Conservation (phyloP, 768 basidiomycete species). For the Termitomyces sp. region DNA sequence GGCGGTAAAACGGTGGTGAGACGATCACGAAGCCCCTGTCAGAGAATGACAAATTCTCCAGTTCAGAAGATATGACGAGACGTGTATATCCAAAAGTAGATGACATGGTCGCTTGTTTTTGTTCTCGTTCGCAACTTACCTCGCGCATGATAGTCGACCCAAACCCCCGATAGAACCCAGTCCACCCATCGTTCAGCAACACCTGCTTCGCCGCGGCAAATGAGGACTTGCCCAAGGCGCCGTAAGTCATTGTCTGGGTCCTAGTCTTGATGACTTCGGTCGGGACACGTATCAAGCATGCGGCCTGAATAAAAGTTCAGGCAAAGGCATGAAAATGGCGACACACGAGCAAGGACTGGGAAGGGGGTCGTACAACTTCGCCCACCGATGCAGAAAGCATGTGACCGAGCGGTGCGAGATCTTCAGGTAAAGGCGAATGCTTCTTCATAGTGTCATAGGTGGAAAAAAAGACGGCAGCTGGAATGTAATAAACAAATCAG, state of each 20-base stretch:
- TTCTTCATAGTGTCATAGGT: slow-evolving; percentile 89
- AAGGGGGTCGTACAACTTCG: slow-evolving; percentile 46
- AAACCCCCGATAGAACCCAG: slow-evolving; percentile 88
- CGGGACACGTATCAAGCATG: slow-evolving; percentile 90
- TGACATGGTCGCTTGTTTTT: neutral
- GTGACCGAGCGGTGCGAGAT: slow-evolving; percentile 56
- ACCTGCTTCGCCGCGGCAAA: slow-evolving; percentile 52
- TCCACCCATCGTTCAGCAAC: slow-evolving; percentile 55
- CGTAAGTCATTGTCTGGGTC: slow-evolving; percentile 80
- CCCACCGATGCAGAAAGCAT: slow-evolving; percentile 54
- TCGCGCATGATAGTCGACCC: slow-evolving; percentile 63
- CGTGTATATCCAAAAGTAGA: neutral
- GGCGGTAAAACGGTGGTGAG: neutral
- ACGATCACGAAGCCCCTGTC: too few relatives aligned
- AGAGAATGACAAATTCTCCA: neutral
- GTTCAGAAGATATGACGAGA: neutral
- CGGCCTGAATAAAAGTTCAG: slow-evolving; percentile 43
- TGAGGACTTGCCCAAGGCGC: slow-evolving; percentile 49
- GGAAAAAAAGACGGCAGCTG: slow-evolving; percentile 94
- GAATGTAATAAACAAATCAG: neutral
- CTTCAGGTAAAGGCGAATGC: slow-evolving; percentile 52
- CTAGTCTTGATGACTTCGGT: slow-evolving; percentile 96
- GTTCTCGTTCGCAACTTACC: slow-evolving; percentile 17
- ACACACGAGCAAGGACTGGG: slow-evolving; percentile 9
- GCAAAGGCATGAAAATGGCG: slow-evolving; percentile 7